Evolutionary conservation across 306 rosid species (phyloP).

Genomic region (Oxytropis ochrocephala): DNA sequence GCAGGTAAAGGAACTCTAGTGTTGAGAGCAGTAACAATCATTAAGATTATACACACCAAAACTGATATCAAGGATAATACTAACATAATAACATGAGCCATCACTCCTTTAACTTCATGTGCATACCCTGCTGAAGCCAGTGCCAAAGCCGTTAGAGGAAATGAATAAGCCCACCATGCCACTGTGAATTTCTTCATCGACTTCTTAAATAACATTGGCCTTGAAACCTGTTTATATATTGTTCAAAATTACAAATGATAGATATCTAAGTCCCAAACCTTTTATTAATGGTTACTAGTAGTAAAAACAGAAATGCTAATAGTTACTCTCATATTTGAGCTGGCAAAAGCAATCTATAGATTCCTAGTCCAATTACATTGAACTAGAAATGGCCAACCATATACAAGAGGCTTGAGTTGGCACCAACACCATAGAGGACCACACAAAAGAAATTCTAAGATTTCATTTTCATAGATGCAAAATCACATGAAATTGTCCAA

Average conservation of each 20-base stretch:
- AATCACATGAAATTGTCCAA: neutral
- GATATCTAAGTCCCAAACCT: neutral
- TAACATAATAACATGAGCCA: conserved; percentile 32
- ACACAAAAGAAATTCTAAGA: neutral
- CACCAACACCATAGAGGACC: neutral
- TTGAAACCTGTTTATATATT: conserved; percentile 32
- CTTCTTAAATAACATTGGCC: conserved; percentile 50
- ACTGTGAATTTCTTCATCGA: conserved; percentile 49
- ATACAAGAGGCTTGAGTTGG: neutral
- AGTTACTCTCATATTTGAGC: too few relatives aligned
- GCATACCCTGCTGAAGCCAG: conserved; percentile 51
- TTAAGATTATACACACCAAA: conserved; percentile 27
- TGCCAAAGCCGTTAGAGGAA: conserved; percentile 41
- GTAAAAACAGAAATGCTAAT: too few relatives aligned
- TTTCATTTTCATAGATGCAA: neutral
- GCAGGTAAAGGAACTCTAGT: neutral
- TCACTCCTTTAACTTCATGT: conserved; percentile 30
- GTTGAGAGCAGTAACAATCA: conserved; percentile 22
- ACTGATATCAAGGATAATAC: conserved; percentile 26
- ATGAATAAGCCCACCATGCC: conserved; percentile 66
- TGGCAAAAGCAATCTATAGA: too few relatives aligned
- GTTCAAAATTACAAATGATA: neutral
- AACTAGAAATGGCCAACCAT: neutral
- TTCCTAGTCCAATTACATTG: neutral
- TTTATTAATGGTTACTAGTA: neutral